Conservation (phyloP, 352 stramenopile species). For the Globisporangium iwayamae region DNA sequence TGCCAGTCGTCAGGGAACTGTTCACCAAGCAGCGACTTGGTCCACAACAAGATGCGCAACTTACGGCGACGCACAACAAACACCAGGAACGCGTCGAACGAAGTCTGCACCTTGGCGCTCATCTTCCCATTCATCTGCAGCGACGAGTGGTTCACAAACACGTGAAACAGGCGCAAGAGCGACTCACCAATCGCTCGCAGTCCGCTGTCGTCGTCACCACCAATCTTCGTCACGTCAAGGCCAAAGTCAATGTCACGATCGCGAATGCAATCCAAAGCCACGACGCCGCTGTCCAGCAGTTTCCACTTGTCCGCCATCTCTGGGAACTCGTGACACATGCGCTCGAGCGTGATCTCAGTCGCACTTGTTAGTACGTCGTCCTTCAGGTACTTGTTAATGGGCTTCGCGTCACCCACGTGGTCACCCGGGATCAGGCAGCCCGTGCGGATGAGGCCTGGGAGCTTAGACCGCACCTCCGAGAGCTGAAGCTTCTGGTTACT, state of each 20-base stretch:
- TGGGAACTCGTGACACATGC: constrained; percentile 30
- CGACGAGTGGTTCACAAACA: constrained; percentile 24
- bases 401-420: constrained; percentile 14
- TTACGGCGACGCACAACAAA: constrained; percentile 62
- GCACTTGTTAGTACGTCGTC: constrained; percentile 24
- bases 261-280: constrained; percentile 26
- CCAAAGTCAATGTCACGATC: constrained; percentile 51
- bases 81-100: constrained; percentile 57
- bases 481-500: constrained; percentile 49
- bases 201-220: constrained; percentile 4
- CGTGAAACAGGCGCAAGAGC: constrained; percentile 29
- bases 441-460: constrained; percentile 44
- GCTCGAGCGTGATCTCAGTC: constrained; percentile 25
- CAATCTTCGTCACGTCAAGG: constrained; percentile 22
- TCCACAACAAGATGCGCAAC: constrained; percentile 41
- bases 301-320: constrained; percentile 37
- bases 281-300: background rate
- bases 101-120: constrained; percentile 19
- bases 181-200: constrained; percentile 18
- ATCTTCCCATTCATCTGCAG: constrained; percentile 17
- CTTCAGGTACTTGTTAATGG: constrained; percentile 26
- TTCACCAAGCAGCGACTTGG: constrained; percentile 31
- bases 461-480: constrained; percentile 40
- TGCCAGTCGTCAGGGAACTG: constrained; percentile 47
- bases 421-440: constrained; percentile 33